phyloP scores from a whole-genome alignment of 2,329 filamentous ascomycete species.

The Exophiala oligosperma region DNA sequence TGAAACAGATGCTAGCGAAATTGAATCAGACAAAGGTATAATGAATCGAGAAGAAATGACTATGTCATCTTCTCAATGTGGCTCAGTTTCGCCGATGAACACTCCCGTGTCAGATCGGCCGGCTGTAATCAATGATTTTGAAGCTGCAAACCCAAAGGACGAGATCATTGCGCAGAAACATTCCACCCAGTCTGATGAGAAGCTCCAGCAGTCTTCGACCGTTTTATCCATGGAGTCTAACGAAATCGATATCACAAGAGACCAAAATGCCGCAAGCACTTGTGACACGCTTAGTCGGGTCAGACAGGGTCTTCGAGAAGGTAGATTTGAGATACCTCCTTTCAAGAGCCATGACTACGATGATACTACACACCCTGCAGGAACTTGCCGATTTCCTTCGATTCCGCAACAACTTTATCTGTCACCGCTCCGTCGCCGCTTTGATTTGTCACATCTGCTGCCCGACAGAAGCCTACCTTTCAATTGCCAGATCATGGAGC shows the following conservation, averaged over 20 bases:
- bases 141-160: too few relatives aligned
- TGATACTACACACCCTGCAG: background rate
- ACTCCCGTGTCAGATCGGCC: too few relatives aligned
- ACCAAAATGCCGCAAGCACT: background rate
- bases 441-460: constrained; percentile 7
- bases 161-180: too few relatives aligned
- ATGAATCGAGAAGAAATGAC: too few relatives aligned
- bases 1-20: too few relatives aligned
- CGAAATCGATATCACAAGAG: background rate
- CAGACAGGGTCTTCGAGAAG: constrained; percentile 10
- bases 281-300: background rate
- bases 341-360: background rate
- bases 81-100: too few relatives aligned
- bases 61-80: too few relatives aligned
- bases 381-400: constrained; percentile 3
- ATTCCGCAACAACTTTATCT: background rate
- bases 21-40: too few relatives aligned
- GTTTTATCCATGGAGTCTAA: too few relatives aligned
- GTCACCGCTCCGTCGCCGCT: constrained; percentile 2
- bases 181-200: background rate
- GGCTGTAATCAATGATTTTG: too few relatives aligned
- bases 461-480: constrained; percentile 20
- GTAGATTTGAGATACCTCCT: constrained; percentile 8
- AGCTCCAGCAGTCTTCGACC: background rate
- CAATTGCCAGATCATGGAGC: constrained; percentile 21